Conservation (phyloP, 257 asterid species). For the Primulina eburnea region DNA sequence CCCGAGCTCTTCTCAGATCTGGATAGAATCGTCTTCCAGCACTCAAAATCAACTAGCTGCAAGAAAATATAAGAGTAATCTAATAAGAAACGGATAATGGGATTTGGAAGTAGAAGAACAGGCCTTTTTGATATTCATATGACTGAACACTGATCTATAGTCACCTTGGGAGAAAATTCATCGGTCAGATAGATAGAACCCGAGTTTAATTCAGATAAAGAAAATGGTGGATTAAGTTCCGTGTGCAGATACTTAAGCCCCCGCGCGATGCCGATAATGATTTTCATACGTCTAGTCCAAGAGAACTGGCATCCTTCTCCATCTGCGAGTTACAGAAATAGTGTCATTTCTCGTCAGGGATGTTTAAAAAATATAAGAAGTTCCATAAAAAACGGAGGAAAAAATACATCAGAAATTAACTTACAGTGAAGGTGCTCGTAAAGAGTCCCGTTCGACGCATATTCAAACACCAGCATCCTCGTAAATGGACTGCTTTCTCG, state of each 20-base stretch:
- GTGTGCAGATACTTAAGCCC: conserved; percentile 86
- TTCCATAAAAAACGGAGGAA: background rate
- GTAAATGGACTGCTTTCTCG: conserved; percentile 76
- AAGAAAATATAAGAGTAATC: conserved; percentile 14
- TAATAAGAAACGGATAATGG: background rate
- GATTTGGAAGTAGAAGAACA: background rate
- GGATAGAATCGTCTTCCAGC: conserved; percentile 78
- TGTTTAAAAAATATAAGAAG: background rate
- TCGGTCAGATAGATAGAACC: conserved; percentile 85
- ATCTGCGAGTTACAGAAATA: conserved; percentile 40
- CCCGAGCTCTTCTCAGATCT: conserved; percentile 88
- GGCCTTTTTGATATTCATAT: background rate
- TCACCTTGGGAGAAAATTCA: conserved; percentile 94
- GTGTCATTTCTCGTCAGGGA: conserved; percentile 12
- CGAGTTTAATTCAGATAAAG: conserved; percentile 77
- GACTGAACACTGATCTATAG: background rate
- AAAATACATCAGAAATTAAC: conserved; percentile 23
- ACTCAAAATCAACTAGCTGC: conserved; percentile 93
- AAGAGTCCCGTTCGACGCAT: conserved; percentile 93
- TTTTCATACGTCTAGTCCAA: conserved; percentile 94
- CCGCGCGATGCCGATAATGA: conserved; percentile 76
- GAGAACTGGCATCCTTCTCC: conserved; percentile 93
- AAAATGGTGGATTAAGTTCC: conserved; percentile 81
- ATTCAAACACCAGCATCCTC: conserved; percentile 90
- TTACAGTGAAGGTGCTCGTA: conserved; percentile 94